phyloP scores from a whole-genome alignment of 164 flowering plant genomes.

The Magnolia sinica region DNA sequence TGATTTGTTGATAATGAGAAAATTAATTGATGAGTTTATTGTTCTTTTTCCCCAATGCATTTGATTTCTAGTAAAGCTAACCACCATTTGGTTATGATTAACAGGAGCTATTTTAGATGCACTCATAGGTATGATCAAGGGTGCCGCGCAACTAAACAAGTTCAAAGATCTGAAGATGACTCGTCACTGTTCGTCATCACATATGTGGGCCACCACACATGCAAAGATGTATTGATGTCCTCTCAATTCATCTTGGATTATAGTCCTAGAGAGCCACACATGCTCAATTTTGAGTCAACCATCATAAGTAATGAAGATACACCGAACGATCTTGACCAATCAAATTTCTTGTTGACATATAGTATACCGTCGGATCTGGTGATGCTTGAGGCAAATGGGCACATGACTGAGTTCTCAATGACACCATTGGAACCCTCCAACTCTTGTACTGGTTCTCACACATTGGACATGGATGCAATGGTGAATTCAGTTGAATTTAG shows the following conservation, averaged over 20 bases:
- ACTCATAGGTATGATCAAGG: conserved; percentile 40
- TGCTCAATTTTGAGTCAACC: conserved; percentile 17
- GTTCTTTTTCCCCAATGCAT: not conserved
- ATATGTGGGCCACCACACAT: conserved; percentile 59
- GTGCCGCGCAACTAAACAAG: conserved; percentile 36
- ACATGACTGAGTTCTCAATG: conserved; percentile 4
- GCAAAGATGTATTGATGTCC: conserved; percentile 27
- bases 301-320: not conserved
- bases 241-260: conserved; percentile 21
- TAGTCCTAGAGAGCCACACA: conserved; percentile 8
- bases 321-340: not conserved
- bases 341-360: not conserved
- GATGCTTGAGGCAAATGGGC: conserved; percentile 7
- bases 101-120: conserved; percentile 47
- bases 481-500: conserved; percentile 15
- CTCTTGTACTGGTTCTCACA: conserved; percentile 15
- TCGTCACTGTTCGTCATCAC: conserved; percentile 35
- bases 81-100: not conserved
- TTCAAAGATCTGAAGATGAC: conserved; percentile 25
- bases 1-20: too few relatives aligned
- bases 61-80: not conserved
- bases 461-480: conserved; percentile 23
- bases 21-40: too few relatives aligned
- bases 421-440: conserved; percentile 9
- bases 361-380: conserved; percentile 16